Conservation (phyloP, 1,284 basidiomycete species). For the Cystobasidium pallidum region DNA sequence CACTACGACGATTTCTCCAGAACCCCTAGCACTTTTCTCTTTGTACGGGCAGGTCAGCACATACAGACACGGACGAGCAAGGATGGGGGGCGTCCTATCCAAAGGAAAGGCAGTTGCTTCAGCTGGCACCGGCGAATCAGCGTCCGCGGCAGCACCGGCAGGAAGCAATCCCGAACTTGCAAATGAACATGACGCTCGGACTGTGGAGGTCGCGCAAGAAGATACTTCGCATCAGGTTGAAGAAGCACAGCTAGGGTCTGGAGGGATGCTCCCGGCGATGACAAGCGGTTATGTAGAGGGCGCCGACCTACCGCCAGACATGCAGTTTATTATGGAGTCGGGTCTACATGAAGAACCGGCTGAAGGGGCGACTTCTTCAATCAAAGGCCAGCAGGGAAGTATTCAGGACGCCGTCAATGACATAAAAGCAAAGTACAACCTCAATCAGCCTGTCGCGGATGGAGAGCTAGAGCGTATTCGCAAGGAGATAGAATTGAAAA, state of each 20-base stretch:
- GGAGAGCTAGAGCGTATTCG: constrained; percentile 37
- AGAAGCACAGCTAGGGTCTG: not conserved
- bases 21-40: not conserved
- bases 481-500: constrained; percentile 34
- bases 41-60: not conserved
- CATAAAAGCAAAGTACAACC: constrained; percentile 35
- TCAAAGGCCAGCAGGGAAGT: constrained; percentile 4
- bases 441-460: constrained; percentile 15
- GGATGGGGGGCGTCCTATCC: not conserved
- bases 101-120: not conserved
- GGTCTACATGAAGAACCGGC: constrained; percentile 31
- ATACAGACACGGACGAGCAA: not conserved
- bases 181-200: constrained; percentile 5
- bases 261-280: too few species aligned
- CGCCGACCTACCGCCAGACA: constrained; percentile 14
- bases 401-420: constrained; percentile 42
- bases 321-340: constrained; percentile 33
- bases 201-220: not conserved
- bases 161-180: not conserved
- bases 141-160: not conserved
- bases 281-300: not conserved
- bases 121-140: not conserved
- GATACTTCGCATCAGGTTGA: not conserved
- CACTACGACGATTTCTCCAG: constrained; percentile 11
- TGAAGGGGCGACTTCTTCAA: not conserved